Evolutionary conservation across 176 grass and related monocot species (phyloP).

Genomic region (Oryza punctata): DNA sequence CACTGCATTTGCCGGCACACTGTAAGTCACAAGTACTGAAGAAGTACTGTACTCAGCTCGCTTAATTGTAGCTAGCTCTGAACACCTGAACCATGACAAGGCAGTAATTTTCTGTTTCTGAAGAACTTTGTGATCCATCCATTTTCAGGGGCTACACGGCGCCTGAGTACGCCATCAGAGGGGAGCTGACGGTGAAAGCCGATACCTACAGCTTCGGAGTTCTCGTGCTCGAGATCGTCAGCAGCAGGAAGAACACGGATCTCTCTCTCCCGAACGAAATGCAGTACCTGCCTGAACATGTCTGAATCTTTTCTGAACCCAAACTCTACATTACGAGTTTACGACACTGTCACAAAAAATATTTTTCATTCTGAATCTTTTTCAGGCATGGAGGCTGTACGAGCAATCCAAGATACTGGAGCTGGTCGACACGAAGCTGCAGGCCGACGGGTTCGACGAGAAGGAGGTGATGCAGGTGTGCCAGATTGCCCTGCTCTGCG

Average conservation of each 20-base stretch:
- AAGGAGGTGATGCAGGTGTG: constrained; percentile 42
- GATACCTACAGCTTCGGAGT: constrained; percentile 82
- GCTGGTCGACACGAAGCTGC: constrained; percentile 37
- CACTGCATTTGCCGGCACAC: constrained; percentile 60
- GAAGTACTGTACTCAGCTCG: not conserved
- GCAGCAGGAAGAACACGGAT: constrained; percentile 61
- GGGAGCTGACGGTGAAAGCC: constrained; percentile 68
- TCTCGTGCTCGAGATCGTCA: constrained; percentile 68
- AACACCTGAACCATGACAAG: not conserved
- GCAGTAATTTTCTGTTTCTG: not conserved
- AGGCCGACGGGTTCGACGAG: constrained; percentile 32
- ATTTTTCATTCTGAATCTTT: not conserved
- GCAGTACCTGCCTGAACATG: constrained; percentile 57
- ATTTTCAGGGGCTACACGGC: constrained; percentile 63
- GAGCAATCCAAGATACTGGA: constrained; percentile 53
- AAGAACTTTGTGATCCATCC: not conserved
- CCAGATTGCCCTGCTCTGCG: constrained; percentile 58
- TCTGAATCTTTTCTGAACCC: constrained; percentile 18
- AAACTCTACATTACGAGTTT: too few species aligned
- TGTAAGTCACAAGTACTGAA: constrained; percentile 33
- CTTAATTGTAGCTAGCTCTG: too few species aligned
- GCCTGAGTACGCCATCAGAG: constrained; percentile 69
- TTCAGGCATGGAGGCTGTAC: constrained; percentile 57
- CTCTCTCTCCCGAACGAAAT: constrained; percentile 52
- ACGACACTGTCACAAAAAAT: not conserved